Conservation (phyloP, 139 green algal genomes). For the Chlorella sp. region DNA sequence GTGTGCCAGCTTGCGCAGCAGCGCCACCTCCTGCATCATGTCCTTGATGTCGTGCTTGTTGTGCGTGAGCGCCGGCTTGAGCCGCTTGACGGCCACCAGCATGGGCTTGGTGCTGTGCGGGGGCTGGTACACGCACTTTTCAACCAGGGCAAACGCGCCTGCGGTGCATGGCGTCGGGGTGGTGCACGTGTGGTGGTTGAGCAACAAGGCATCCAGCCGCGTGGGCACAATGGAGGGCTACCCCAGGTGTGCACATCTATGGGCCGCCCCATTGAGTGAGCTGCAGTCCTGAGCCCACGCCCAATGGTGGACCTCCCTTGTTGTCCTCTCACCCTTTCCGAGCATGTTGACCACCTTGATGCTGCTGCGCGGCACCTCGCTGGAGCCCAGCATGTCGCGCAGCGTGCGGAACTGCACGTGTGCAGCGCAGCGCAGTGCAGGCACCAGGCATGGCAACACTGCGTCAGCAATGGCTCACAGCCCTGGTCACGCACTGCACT, state of each 20-base stretch:
- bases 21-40: conserved; percentile 1
- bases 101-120: background rate
- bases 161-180: too few relatives aligned
- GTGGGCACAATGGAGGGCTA: too few relatives aligned
- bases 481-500: too few relatives aligned
- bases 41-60: background rate
- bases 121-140: conserved; percentile 1
- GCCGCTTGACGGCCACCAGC: conserved; percentile 4
- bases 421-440: too few relatives aligned
- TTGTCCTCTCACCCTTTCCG: background rate
- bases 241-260: too few relatives aligned
- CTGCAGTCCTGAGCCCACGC: too few relatives aligned
- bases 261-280: too few relatives aligned
- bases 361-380: background rate
- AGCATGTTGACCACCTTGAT: conserved; percentile 2
- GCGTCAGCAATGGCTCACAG: too few relatives aligned
- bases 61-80: conserved; percentile 3
- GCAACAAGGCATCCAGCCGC: too few relatives aligned
- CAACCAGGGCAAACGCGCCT: conserved; percentile 2
- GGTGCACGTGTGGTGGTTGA: too few relatives aligned
- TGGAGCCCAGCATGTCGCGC: background rate
- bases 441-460: too few relatives aligned
- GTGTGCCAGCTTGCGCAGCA: conserved; percentile 6
- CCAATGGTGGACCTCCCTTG: background rate
- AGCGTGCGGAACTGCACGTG: conserved; percentile 1